Conservation (phyloP, 176 grass and related monocot species). For the Triticum monococcum region DNA sequence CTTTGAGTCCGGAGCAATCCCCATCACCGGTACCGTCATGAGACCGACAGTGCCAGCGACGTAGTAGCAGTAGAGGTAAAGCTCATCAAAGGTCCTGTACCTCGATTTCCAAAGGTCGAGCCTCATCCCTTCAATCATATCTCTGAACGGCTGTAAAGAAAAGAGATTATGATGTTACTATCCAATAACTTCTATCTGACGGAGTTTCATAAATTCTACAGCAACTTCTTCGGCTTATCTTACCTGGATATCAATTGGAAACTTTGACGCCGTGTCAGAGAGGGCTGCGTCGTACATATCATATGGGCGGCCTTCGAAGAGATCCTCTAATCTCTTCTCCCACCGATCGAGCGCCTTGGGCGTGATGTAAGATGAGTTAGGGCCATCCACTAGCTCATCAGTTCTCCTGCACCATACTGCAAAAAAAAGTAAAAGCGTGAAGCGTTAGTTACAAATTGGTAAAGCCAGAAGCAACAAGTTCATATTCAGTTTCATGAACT, state of each 20-base stretch:
- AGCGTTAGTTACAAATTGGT: background rate
- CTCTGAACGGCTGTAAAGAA: constrained; percentile 84
- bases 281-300: constrained; percentile 90
- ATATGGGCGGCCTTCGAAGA: constrained; percentile 76
- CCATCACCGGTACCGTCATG: constrained; percentile 98
- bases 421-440: background rate
- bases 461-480: background rate
- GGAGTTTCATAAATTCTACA: background rate
- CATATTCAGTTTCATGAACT: background rate
- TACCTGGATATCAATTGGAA: constrained; percentile 94
- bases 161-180: background rate
- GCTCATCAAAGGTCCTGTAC: constrained; percentile 82
- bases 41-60: constrained; percentile 92
- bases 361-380: constrained; percentile 87
- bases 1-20: constrained; percentile 72
- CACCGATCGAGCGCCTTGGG: constrained; percentile 81
- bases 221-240: background rate
- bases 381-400: constrained; percentile 93
- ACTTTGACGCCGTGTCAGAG: constrained; percentile 69
- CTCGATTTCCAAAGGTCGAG: constrained; percentile 89
- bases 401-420: constrained; percentile 99
- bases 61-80: constrained; percentile 98
- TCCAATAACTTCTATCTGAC: background rate
- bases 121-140: constrained; percentile 96
- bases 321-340: constrained; percentile 78